Evolutionary conservation across 2,329 filamentous ascomycete species (phyloP), one percentile per base, ranked within the genome.

Genomic region (Diaporthe aspalathi): DNA sequence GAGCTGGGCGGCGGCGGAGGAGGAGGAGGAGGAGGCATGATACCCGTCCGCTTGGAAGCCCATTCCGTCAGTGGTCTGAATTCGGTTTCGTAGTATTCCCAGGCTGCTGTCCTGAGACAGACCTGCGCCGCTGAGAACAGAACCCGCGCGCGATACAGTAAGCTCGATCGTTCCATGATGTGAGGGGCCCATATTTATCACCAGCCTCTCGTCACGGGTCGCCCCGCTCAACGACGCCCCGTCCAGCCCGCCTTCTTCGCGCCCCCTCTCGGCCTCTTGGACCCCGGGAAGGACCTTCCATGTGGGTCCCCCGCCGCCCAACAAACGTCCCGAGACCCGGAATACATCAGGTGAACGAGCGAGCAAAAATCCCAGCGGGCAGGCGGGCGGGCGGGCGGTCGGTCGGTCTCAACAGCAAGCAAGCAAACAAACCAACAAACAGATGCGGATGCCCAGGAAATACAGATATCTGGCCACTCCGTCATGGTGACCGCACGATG

Each of bases 271-370:
- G 20, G 43, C 60, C 45, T 49, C 43, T 24, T 43, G n/a, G 43
- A 63, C 60, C 60, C 60, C 45, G 60, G 60, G 60, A 65, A 50
- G 16, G 60, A 2, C 45, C 49, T 65, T 22, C 60, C 50, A 2
- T 24, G 60, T 65, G 60, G 60, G 45, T 50, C 60, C 38, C 45
- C 38, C 45, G 60, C 45, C 29, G 60, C 60, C 60, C 60, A 65
- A 65, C 45, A 65, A 50, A 50, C n/a, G 27, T 20, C 27, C 60
- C 60, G 60, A 29, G n/a, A 27, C 45, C 60, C 60, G 45, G 60
- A 65, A 65, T 65, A 50, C 29, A 65, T 65, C 60, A 50, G 60
- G 60, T 50, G 60, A 27, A n/a, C n/a, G 29, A 65, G 45, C 60
- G 60, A 50, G 60, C 27, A 50, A 65, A n/a, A 38, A 38, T n/a